These are phyloP conservation scores for Austroboletus festivus DNA, from an alignment of 768 basidiomycete species.

Conservation along the genomic window DNA sequence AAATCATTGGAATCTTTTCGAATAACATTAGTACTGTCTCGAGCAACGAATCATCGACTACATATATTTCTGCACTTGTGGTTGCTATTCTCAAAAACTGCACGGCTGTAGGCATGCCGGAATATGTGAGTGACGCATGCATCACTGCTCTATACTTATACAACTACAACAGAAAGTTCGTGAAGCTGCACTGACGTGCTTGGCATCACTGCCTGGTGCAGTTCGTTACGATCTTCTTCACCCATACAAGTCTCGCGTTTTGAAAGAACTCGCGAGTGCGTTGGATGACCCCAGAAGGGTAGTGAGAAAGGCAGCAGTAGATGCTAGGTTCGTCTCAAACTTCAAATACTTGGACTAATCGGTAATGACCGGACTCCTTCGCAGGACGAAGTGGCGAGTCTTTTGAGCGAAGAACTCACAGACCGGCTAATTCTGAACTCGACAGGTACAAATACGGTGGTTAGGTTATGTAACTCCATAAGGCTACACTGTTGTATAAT, in stretches of 20 bases:
- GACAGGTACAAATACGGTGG: conserved; percentile 31
- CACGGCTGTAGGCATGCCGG: conserved; percentile 46
- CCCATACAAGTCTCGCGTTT: conserved; percentile 67
- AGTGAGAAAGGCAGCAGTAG: conserved; percentile 87
- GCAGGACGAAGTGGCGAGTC: conserved; percentile 30
- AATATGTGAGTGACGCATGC: conserved; percentile 42
- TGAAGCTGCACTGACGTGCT: conserved; percentile 66
- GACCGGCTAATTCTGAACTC: conserved; percentile 1
- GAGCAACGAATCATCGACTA: conserved; percentile 51
- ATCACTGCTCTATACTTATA: no score
- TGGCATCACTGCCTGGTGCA: conserved; percentile 68
- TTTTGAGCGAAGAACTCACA: not conserved
- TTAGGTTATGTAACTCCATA: no score
- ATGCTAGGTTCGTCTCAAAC: conserved; percentile 60
- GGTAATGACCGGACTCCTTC: no score
- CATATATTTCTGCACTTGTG: conserved; percentile 71
- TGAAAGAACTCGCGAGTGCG: conserved; percentile 69
- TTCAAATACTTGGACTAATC: no score
- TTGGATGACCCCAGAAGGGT: conserved; percentile 87
- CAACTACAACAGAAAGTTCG: conserved; percentile 64
- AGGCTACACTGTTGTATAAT: no score
- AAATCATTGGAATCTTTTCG: conserved; percentile 78
- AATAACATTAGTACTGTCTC: conserved; percentile 63
- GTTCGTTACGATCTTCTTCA: conserved; percentile 85
- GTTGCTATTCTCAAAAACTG: conserved; percentile 68